phyloP scores from a whole-genome alignment of 139 green algal genomes.

The Chara braunii region DNA sequence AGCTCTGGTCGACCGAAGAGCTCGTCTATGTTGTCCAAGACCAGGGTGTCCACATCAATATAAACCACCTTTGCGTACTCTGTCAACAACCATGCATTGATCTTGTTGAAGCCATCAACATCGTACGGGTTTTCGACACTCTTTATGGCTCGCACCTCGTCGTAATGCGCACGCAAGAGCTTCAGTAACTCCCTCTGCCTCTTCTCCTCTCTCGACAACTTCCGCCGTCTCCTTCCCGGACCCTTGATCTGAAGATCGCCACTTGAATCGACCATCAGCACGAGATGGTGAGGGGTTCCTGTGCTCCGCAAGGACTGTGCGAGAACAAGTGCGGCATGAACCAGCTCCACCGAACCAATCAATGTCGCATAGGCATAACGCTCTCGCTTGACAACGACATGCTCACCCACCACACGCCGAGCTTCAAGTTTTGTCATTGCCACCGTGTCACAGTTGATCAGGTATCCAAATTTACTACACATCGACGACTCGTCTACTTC shows the following conservation, averaged over 20 bases:
- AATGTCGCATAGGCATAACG: constrained; percentile 31
- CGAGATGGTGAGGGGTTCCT: constrained; percentile 27
- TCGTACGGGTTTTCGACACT: constrained; percentile 12
- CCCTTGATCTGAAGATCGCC: too few species aligned
- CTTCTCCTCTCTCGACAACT: too few species aligned
- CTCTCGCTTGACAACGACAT: neutral
- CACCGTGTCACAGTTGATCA: constrained; percentile 24
- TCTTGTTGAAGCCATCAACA: neutral
- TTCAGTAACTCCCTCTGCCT: too few species aligned
- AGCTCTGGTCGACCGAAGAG: constrained; percentile 16
- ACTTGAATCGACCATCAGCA: constrained; percentile 40
- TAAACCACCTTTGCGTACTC: constrained; percentile 29
- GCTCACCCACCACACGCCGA: neutral
- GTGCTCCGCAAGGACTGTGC: constrained; percentile 19
- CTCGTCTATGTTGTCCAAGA: constrained; percentile 33
- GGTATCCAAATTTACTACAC: constrained; percentile 31
- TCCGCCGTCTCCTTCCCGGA: too few species aligned
- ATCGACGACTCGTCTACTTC: constrained; percentile 3
- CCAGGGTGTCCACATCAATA: constrained; percentile 15
- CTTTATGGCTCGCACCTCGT: constrained; percentile 15
- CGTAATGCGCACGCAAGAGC: constrained; percentile 18
- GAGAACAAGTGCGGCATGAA: constrained; percentile 19
- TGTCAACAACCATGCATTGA: constrained; percentile 22
- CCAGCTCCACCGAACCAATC: constrained; percentile 13
- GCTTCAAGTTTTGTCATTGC: neutral